A percentile compares a stretch with the other conserved stretches of the same genome.
Conservation (phyloP, 164 flowering plant genomes). For the Berberis thunbergii region DNA sequence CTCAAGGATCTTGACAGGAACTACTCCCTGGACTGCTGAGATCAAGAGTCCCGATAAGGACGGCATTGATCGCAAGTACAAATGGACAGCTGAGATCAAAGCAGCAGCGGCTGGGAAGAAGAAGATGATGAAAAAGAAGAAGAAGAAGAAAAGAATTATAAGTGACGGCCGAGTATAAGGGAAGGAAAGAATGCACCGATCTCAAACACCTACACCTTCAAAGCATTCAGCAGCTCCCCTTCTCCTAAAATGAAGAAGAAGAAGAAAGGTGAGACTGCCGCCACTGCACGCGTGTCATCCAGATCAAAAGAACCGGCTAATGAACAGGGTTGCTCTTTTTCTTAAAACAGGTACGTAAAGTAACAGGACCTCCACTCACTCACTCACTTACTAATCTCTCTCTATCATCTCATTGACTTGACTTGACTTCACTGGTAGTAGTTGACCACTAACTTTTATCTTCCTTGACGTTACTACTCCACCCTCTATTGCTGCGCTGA, state of each 20-base stretch:
- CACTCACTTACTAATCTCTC: background rate
- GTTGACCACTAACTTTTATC: background rate
- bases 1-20: too few species aligned
- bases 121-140: conserved; percentile 6
- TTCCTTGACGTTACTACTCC: background rate
- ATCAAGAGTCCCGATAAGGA: too few species aligned
- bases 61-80: too few species aligned
- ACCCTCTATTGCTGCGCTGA: background rate
- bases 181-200: conserved; percentile 38
- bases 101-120: too few species aligned
- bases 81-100: too few species aligned
- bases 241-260: conserved; percentile 22
- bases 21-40: too few species aligned
- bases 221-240: conserved; percentile 29
- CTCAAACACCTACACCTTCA: conserved; percentile 38
- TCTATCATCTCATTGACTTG: background rate
- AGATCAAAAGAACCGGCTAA: conserved; percentile 53
- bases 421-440: background rate
- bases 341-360: conserved; percentile 44
- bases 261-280: conserved; percentile 21
- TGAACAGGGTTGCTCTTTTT: conserved; percentile 46
- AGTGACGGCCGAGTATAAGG: conserved; percentile 54
- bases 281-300: conserved; percentile 34
- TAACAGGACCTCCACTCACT: too few species aligned
- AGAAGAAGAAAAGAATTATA: conserved; percentile 54